phyloP scores from a whole-genome alignment of 495 filamentous ascomycete species.

The Hypoxylon fuscum region DNA sequence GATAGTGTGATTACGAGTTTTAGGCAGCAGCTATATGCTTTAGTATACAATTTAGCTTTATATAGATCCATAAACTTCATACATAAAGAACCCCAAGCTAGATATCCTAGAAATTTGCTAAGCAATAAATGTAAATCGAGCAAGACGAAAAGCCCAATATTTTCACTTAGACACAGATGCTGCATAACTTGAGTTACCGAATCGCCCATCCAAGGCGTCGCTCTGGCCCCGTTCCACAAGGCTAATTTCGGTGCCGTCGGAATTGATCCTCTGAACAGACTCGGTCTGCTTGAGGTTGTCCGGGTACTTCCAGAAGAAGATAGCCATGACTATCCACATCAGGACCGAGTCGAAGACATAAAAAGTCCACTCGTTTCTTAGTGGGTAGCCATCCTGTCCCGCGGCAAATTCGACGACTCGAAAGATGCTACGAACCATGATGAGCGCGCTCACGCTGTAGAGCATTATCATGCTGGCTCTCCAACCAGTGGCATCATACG shows the following conservation, averaged over 20 bases:
- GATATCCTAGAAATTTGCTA: too few species aligned
- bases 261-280: neutral
- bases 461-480: conserved; percentile 61
- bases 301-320: conserved; percentile 36
- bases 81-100: too few species aligned
- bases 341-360: conserved; percentile 69
- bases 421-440: conserved; percentile 69
- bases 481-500: conserved; percentile 48
- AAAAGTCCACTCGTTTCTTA: conserved; percentile 65
- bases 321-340: conserved; percentile 63
- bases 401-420: conserved; percentile 68
- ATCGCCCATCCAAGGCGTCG: neutral
- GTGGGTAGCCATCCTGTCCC: conserved; percentile 60
- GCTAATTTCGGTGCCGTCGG: conserved; percentile 1
- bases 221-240: conserved; percentile 8
- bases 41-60: too few species aligned
- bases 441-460: conserved; percentile 62
- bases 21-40: too few species aligned
- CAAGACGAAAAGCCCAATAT: neutral
- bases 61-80: too few species aligned
- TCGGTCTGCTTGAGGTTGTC: conserved; percentile 12
- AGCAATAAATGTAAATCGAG: neutral
- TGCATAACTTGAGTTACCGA: neutral
- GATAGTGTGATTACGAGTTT: too few species aligned
- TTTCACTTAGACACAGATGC: neutral